A percentile compares a stretch with the other conserved stretches of the same genome.
Conservation (phyloP, 2,329 filamentous ascomycete species). For the Fusarium sp. region DNA sequence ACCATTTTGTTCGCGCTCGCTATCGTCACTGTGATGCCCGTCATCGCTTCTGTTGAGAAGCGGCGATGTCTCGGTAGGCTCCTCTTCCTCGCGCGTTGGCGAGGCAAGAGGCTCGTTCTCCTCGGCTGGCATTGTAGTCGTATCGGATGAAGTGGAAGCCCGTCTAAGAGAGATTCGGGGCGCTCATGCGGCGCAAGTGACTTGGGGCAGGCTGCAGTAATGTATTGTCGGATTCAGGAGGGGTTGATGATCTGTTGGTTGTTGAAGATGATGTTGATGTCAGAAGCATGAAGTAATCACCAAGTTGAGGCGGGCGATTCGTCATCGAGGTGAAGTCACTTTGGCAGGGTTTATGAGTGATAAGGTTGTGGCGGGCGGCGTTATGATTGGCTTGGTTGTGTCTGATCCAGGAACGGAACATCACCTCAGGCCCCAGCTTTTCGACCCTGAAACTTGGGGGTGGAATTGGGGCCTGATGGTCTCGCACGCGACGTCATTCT, state of each 20-base stretch:
- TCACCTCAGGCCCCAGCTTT: background rate
- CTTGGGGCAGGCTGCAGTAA: background rate
- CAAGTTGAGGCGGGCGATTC: slow-evolving; percentile 31
- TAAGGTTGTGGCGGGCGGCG: slow-evolving; percentile 30
- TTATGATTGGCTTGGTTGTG: slow-evolving; percentile 28
- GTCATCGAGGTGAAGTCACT: slow-evolving; percentile 40
- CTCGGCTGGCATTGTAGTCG: slow-evolving; percentile 53
- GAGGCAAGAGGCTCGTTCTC: slow-evolving; percentile 58
- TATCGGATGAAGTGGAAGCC: slow-evolving; percentile 42
- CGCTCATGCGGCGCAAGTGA: slow-evolving; percentile 23
- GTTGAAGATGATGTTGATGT: slow-evolving; percentile 32
- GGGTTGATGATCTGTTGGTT: background rate
- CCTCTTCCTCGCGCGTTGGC: slow-evolving; percentile 43
- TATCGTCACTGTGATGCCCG: slow-evolving; percentile 46
- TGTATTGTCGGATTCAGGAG: background rate
- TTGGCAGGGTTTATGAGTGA: slow-evolving; percentile 36
- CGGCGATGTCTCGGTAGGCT: slow-evolving; percentile 59
- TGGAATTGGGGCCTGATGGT: background rate
- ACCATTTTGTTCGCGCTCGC: slow-evolving; percentile 39
- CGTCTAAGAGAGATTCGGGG: slow-evolving; percentile 6
- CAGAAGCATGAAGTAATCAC: slow-evolving; percentile 8
- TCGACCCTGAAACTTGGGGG: slow-evolving; percentile 20
- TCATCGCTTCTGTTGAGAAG: slow-evolving; percentile 55
- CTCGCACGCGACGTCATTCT: slow-evolving; percentile 19
- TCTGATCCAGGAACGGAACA: slow-evolving; percentile 36